Base-by-base conservation (phyloP, 108 stramenopile genomes). In the Mayamaea pseudoterrestris region DNA sequence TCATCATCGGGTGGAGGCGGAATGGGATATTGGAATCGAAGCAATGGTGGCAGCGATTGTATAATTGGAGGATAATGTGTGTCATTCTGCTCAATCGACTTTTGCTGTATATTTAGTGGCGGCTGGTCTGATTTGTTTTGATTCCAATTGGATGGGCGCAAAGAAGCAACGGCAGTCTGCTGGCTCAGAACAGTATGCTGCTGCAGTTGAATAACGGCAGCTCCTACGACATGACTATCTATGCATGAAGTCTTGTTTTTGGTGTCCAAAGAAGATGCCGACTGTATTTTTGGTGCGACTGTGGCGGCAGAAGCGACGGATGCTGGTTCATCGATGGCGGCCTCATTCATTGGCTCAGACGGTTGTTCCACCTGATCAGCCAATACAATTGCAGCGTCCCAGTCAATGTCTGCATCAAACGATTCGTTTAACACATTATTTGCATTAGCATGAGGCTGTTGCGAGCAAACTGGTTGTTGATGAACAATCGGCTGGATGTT, bases 381-480 rank as follows among this genome's bases (percentile, higher is more conserved):
- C 5, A 39, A 20, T 6, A 3, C 18, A 5, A 20, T 18, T 18
- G 37, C 37, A 39, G 37, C 37, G 20, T 39, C 37, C 37, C 37
- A 39, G 8, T 39, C 37, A 39, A 39, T 39, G 37, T 39, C 37
- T 18, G 18, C 16, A 39, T 39, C 37, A 20, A 39, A 39, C 16
- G 18, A 18, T 3, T 39, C 37, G 32, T 34, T 34, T n/a, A n/a
- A n/a, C n/a, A n/a, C n/a, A n/a, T n/a, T n/a, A n/a, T n/a, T n/a
- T n/a, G n/a, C n/a, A n/a, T n/a, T n/a, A n/a, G n/a, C n/a, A n/a
- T n/a, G n/a, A n/a, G n/a, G n/a, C n/a, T n/a, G n/a, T n/a, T n/a
- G n/a, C n/a, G n/a, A n/a, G n/a, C n/a, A n/a, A n/a, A n/a, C n/a
- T n/a, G n/a, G n/a, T n/a, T n/a, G n/a, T n/a, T n/a, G n/a, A n/a